Base-by-base conservation (phyloP, 805 yeast genomes). In the Candida ficus region DNA sequence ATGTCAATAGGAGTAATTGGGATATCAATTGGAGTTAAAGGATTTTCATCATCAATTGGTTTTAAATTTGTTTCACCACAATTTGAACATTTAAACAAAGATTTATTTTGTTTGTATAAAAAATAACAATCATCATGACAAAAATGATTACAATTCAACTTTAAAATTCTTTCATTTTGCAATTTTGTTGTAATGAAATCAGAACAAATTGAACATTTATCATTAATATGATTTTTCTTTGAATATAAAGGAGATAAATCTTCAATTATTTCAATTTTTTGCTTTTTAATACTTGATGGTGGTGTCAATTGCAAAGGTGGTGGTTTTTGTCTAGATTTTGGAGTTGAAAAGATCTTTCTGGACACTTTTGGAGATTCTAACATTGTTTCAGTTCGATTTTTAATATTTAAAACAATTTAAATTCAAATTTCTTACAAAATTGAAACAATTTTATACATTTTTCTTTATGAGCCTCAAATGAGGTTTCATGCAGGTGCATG, bases 91-190 rank as follows among this genome's bases (percentile, higher is more conserved):
- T 22, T 13, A 28, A 41, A 39, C 2, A n/a, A 25, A 10, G 20
- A n/a, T 28, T 29, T 37, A 23, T 39, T 25, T 18, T 36, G 35
- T 12, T 33, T n/a, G 19, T 29, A 41, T 7, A 66, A 56, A 4
- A 60, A 44, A 25, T 61, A 67, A 44, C 80, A 75, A 39, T 67
- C 61, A 39, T 61, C 60, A 50, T 75, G 80, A 22, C 68, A 56
- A 29, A 60, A 58, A 49, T 73, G 78, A 7, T 62, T 56, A 52
- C 78, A 72, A 1, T 62, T 47, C 33, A 73, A 45, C 26, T 65
- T 68, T 4, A 74, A 41, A 1, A 67, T 45, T 26, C 60, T 64
- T 54, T 75, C 79, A 11, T 73, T 75, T 8, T 53, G 50, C 28
- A 73, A 61, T 12, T 62, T 56, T 33, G 57, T 58, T 3, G 60